Percentiles rank a stretch among this genome's conserved stretches.
Evolutionary conservation across 2,329 filamentous ascomycete genomes (phyloP).

Genomic region (Hypomyces rosellus): DNA sequence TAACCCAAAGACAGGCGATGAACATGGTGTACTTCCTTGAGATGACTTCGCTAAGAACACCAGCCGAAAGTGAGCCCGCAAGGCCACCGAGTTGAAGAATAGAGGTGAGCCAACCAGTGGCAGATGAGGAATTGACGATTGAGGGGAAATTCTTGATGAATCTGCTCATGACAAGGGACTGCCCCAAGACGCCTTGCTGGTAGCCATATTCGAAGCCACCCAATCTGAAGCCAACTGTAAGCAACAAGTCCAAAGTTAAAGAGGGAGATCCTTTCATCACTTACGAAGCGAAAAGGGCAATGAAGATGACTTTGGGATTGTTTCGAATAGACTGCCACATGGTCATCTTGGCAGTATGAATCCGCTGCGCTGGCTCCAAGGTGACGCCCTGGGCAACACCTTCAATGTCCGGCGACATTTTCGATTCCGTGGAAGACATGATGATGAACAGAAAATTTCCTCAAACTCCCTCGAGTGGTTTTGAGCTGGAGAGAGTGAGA

Average conservation of each 20-base stretch:
- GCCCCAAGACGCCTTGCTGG: constrained; percentile 48
- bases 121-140: constrained; percentile 38
- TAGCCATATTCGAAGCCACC: constrained; percentile 48
- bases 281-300: constrained; percentile 36
- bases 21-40: constrained; percentile 48
- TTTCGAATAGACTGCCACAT: constrained; percentile 24
- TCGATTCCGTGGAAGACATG: constrained; percentile 8
- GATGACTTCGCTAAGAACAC: constrained; percentile 43
- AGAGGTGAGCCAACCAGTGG: constrained; percentile 46
- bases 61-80: constrained; percentile 40
- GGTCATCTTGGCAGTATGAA: constrained; percentile 11
- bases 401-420: constrained; percentile 10
- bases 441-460: too few species aligned
- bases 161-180: constrained; percentile 46
- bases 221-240: constrained; percentile 26
- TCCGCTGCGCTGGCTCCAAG: constrained; percentile 14
- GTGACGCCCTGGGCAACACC: constrained; percentile 7
- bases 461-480: not conserved
- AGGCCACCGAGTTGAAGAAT: constrained; percentile 45
- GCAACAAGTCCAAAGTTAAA: too few species aligned
- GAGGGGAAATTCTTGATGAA: constrained; percentile 45
- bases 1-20: constrained; percentile 39
- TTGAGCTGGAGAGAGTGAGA: not conserved
- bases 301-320: constrained; percentile 33
- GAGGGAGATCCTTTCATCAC: constrained; percentile 4